Percentiles rank a stretch among this genome's conserved stretches.
phyloP scores from a whole-genome alignment of 2,329 filamentous ascomycete genomes.

The Rhynchosporium secalis region DNA sequence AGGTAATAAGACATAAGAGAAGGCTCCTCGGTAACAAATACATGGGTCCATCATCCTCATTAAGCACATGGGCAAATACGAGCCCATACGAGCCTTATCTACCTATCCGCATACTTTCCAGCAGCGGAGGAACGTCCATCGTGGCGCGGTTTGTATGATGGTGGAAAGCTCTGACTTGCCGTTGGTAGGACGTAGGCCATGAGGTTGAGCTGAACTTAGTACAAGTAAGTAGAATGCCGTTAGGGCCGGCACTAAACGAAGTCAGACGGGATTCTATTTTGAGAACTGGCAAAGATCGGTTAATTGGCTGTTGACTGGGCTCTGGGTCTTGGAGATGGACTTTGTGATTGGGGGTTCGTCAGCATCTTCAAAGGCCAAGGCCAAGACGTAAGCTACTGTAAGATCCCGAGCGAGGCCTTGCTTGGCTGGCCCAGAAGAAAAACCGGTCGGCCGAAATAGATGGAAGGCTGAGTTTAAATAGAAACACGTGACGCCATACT shows the following conservation, averaged over 20 bases:
- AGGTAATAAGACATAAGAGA: slow-evolving; percentile 13
- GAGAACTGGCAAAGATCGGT: neutral
- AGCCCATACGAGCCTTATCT: neutral
- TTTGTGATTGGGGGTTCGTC: slow-evolving; percentile 1
- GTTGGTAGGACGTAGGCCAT: neutral
- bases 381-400: slow-evolving; percentile 10
- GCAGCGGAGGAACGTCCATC: slow-evolving; percentile 3
- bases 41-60: neutral
- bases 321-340: neutral
- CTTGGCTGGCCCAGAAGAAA: neutral
- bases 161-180: neutral
- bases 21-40: slow-evolving; percentile 4
- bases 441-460: neutral
- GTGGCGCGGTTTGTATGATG: slow-evolving; percentile 10
- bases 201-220: neutral
- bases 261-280: slow-evolving; percentile 7
- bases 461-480: neutral
- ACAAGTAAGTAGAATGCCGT: neutral
- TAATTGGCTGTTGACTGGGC: neutral
- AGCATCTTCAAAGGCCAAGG: slow-evolving; percentile 10
- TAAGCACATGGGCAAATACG: neutral
- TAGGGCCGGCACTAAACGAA: neutral
- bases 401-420: slow-evolving; percentile 8
- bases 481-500: slow-evolving; percentile 1
- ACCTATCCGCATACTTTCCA: neutral